A percentile compares a stretch with the other conserved stretches of the same genome.
Conservation (phyloP, 2,329 filamentous ascomycete genomes). For the Penicillium oxalicum region DNA sequence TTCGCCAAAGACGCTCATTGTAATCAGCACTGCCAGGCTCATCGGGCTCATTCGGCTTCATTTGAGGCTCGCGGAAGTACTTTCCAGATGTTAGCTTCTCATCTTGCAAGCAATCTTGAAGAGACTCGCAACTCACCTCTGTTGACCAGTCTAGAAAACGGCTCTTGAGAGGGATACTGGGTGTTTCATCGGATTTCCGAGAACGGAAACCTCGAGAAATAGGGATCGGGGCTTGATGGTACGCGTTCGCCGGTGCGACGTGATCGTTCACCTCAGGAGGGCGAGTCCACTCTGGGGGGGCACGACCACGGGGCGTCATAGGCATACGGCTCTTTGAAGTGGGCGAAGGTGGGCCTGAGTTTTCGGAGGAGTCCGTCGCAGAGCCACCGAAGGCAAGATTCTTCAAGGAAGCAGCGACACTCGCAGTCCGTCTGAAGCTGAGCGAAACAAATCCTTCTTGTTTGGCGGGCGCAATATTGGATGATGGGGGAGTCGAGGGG, state of each 20-base stretch:
- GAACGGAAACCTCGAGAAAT: slow-evolving; percentile 68
- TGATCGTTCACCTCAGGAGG: slow-evolving; percentile 72
- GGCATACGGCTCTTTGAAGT: slow-evolving; percentile 31
- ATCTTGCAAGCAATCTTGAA: slow-evolving; percentile 6
- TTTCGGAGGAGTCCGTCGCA: slow-evolving; percentile 26
- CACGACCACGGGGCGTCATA: slow-evolving; percentile 45
- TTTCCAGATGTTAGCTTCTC: slow-evolving; percentile 31
- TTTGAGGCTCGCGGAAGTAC: slow-evolving; percentile 96
- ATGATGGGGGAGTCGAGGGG: slow-evolving; percentile 44
- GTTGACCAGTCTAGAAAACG: slow-evolving; percentile 92
- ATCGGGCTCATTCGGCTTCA: slow-evolving; percentile 92
- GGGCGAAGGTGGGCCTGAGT: slow-evolving; percentile 22
- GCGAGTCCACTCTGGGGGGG: slow-evolving; percentile 54
- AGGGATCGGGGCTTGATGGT: slow-evolving; percentile 71
- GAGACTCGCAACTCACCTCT: slow-evolving; percentile 46
- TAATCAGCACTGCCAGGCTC: slow-evolving; percentile 95
- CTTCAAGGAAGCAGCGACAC: slow-evolving; percentile 59
- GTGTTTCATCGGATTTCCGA: slow-evolving; percentile 53
- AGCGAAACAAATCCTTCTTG: slow-evolving; percentile 57
- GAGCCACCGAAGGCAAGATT: slow-evolving; percentile 52
- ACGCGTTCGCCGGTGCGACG: slow-evolving; percentile 59
- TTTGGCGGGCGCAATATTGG: slow-evolving; percentile 44
- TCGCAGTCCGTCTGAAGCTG: slow-evolving; percentile 57
- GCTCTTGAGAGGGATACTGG: slow-evolving; percentile 69
- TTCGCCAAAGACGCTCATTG: slow-evolving; percentile 87